Evolutionary conservation across 176 grass and related monocot species (phyloP).

Genomic region (Coix lacrymajobi): DNA sequence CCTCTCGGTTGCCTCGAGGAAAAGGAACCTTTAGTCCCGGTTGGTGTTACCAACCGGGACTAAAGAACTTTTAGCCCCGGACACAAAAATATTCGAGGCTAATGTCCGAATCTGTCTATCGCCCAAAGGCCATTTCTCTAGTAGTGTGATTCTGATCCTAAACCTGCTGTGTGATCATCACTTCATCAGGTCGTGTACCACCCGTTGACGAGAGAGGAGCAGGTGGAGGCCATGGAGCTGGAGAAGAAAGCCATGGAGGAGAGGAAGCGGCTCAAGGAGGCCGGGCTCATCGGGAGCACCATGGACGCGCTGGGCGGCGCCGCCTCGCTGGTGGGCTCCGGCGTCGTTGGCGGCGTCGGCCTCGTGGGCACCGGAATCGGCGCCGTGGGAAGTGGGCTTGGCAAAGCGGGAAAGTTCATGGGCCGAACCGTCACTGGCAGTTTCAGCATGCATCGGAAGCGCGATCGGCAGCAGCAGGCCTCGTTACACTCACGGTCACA

Average conservation of each 20-base stretch:
- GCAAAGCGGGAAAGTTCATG: neutral
- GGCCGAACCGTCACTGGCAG: neutral
- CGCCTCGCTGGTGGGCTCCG: neutral
- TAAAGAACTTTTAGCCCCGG: too few species aligned
- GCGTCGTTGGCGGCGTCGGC: neutral
- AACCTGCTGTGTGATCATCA: too few species aligned
- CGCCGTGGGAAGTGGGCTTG: slow-evolving; percentile 1
- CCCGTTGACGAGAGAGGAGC: slow-evolving; percentile 10
- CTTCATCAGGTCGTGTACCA: slow-evolving; percentile 6
- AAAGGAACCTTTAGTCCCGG: too few species aligned
- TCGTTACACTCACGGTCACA: neutral
- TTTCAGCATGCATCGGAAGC: neutral
- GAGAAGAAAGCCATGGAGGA: slow-evolving; percentile 13
- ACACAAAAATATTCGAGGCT: too few species aligned
- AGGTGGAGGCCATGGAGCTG: neutral
- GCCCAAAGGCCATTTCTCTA: too few species aligned
- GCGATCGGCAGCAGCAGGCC: neutral
- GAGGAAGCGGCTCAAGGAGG: slow-evolving; percentile 19
- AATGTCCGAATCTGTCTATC: too few species aligned
- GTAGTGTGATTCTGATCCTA: neutral
- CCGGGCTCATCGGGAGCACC: neutral
- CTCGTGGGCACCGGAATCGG: neutral
- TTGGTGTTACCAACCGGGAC: too few species aligned
- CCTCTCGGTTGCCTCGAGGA: too few species aligned
- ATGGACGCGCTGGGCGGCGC: neutral